Base-by-base conservation (phyloP, 2,329 filamentous ascomycete species). In the Hymenoscyphus fraxineus region DNA sequence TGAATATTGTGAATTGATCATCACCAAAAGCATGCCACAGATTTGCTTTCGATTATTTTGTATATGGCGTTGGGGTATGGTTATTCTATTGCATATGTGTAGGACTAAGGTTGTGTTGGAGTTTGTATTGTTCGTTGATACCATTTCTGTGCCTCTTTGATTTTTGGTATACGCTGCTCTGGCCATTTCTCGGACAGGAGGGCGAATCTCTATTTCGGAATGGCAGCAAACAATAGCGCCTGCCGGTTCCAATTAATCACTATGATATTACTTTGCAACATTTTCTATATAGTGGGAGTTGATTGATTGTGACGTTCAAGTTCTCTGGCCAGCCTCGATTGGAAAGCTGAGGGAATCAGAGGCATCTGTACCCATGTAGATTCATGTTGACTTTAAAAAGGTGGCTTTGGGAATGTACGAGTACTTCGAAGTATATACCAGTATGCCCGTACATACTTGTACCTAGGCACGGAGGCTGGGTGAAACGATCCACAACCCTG, bases 1-100 rank as follows among this genome's bases (percentile, higher is more conserved):
- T 74, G 60, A 74, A 74, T 47, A 59, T 70, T n/a, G 16, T 27
- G 32, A 38, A 32, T 57, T 57, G 55, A 57, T 57, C 55, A 57
- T 38, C 31, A n/a, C 27, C 13, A 54, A 22, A 54, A 54, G 19
- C 47, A 54, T 54, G 19, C n/a, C 35, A 35, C 35, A 35, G 9
- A 10, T 35, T 35, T 35, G 6, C 35, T 35, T 35, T 35, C 6
- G 6, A 6, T 6, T 6, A 10, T 35, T 35, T 35, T 35, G 35
- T 35, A 54, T 19, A 51, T 27, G 47, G 47, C 47, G 47, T 54
- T 54, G 47, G 47, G 47, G 12, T 38, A 38, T 57, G 31, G 55
- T 15, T 57, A 54, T 27, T 54, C 19, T n/a, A 22, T 19, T 22
- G 19, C 9, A 54, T 27, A 27, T 54, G 19, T 27, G 22, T 54